Evolutionary conservation across 2,329 filamentous ascomycete species (phyloP).

Genomic region (Tolypocladium cylindrosporum): DNA sequence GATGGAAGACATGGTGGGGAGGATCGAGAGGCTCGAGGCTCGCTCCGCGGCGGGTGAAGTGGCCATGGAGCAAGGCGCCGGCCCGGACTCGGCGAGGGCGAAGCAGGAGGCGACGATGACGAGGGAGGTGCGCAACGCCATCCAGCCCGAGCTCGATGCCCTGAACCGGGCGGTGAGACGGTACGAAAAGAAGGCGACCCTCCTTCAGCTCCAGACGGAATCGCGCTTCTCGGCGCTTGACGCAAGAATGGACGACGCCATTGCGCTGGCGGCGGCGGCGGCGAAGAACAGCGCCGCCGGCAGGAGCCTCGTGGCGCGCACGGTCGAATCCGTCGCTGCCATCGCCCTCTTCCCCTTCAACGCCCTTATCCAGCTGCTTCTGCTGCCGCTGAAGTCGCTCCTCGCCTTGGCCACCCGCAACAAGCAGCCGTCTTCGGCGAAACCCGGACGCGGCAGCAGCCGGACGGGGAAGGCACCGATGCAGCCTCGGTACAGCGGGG

Average conservation of each 20-base stretch:
- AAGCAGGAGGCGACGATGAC: constrained; percentile 34
- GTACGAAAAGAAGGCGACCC: constrained; percentile 79
- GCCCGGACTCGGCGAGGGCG: constrained; percentile 20
- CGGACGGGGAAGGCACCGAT: constrained; percentile 3
- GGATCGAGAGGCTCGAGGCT: constrained; percentile 61
- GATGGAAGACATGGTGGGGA: constrained; percentile 48
- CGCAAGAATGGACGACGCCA: constrained; percentile 60
- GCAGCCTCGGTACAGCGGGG: constrained; percentile 4
- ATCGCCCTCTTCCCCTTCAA: constrained; percentile 32
- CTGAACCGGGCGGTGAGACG: constrained; percentile 79
- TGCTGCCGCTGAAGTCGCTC: constrained; percentile 31
- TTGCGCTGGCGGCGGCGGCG: constrained; percentile 71
- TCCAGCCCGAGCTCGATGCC: constrained; percentile 78
- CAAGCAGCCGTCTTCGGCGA: not conserved
- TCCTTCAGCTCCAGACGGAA: constrained; percentile 68
- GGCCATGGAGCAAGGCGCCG: constrained; percentile 14
- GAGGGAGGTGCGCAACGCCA: constrained; percentile 50
- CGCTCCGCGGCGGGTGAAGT: constrained; percentile 18
- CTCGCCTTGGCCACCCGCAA: constrained; percentile 6
- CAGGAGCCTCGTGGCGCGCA: constrained; percentile 25
- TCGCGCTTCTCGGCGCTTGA: constrained; percentile 64
- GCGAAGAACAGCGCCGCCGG: constrained; percentile 38
- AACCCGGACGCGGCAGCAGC: not conserved
- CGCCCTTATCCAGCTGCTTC: constrained; percentile 25
- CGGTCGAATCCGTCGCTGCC: constrained; percentile 24